Evolutionary conservation across 2,329 filamentous ascomycete genomes (phyloP).

Genomic region (Myriosclerotinia curreyana): DNA sequence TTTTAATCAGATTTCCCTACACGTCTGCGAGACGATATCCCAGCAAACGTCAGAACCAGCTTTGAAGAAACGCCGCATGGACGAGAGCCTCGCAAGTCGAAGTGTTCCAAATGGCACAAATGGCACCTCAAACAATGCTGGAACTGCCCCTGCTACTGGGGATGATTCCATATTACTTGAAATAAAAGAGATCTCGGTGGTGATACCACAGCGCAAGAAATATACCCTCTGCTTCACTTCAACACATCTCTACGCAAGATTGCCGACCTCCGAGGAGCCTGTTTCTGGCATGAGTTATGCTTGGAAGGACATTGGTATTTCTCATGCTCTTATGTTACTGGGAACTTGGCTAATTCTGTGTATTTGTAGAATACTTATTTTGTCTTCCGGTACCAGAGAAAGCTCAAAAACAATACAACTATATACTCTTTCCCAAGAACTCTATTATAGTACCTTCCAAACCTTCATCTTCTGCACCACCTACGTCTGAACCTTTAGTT

Average conservation of each 20-base stretch:
- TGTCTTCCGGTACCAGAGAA: conserved; percentile 65
- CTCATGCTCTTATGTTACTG: background rate
- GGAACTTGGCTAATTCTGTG: conserved; percentile 14
- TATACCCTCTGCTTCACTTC: conserved; percentile 62
- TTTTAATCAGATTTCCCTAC: conserved; percentile 39
- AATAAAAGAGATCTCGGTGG: conserved; percentile 65
- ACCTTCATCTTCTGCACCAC: conserved; percentile 41
- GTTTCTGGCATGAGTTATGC: conserved; percentile 54
- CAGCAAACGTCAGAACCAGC: conserved; percentile 31
- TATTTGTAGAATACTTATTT: conserved; percentile 54
- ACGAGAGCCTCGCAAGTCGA: conserved; percentile 32
- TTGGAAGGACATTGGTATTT: conserved; percentile 60
- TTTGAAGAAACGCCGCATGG: conserved; percentile 38
- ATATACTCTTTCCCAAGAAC: conserved; percentile 56
- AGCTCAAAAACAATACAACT: conserved; percentile 63
- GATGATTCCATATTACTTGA: conserved; percentile 55
- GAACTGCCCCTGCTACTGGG: conserved; percentile 34
- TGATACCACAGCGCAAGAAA: conserved; percentile 66
- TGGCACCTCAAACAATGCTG: conserved; percentile 22
- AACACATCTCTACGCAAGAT: conserved; percentile 56
- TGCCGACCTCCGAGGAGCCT: conserved; percentile 50
- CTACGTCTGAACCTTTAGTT: conserved; percentile 54
- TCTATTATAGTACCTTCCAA: conserved; percentile 53
- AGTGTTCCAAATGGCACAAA: conserved; percentile 30
- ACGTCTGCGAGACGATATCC: conserved; percentile 31